These are phyloP conservation scores for Ramaria sp. DNA, from an alignment of 768 basidiomycete genomes.

Conservation along the genomic window DNA sequence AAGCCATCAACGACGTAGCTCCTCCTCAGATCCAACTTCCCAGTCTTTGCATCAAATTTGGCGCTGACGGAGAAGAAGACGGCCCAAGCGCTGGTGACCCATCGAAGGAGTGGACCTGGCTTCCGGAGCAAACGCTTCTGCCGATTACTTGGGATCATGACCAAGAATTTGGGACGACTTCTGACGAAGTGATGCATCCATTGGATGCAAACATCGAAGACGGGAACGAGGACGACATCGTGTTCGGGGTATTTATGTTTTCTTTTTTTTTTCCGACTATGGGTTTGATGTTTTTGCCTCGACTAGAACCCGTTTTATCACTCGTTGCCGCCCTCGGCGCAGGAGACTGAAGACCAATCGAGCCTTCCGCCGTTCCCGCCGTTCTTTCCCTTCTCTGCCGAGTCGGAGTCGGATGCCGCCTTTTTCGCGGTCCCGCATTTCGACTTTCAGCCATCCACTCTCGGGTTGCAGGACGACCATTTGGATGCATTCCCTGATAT, in stretches of 20 bases:
- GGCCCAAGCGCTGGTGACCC: background rate
- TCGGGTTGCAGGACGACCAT: conserved; percentile 4
- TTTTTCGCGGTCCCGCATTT: conserved; percentile 4
- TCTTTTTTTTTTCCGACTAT: background rate
- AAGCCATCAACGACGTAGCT: background rate
- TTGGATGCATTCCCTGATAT: background rate
- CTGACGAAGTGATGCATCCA: conserved; percentile 4
- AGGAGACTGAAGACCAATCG: background rate
- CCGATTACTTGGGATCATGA: conserved; percentile 8
- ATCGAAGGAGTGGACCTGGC: conserved; percentile 9
- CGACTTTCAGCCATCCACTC: conserved; percentile 1
- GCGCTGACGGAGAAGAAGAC: background rate
- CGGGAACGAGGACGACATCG: conserved; percentile 3
- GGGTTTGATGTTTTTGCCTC: background rate
- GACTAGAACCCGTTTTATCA: conserved; percentile 10
- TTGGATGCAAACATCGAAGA: conserved; percentile 8
- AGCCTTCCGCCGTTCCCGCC: background rate
- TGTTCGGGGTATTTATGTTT: conserved; percentile 5
- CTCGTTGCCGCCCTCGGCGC: background rate
- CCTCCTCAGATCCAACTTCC: conserved; percentile 1
- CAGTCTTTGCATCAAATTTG: background rate
- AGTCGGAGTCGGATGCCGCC: conserved; percentile 3
- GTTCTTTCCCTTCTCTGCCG: conserved; percentile 8
- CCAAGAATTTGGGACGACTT: background rate
- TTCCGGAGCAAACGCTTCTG: conserved; percentile 9